These are phyloP conservation scores for Aphanomyces euteiches DNA, from an alignment of 352 stramenopile genomes.

Conservation along the genomic window DNA sequence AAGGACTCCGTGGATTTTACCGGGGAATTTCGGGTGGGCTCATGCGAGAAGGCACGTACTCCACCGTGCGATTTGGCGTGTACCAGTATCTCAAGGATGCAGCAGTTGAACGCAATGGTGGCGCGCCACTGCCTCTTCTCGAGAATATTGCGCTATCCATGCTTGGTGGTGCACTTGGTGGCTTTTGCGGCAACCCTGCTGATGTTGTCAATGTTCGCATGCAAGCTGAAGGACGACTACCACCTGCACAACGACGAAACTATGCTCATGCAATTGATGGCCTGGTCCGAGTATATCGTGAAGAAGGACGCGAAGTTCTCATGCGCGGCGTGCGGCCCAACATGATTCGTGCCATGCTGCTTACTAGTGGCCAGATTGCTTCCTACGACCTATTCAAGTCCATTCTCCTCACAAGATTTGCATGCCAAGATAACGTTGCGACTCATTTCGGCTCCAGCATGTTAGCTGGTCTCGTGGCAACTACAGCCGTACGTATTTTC, in stretches of 20 bases:
- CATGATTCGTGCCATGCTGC: slow-evolving; percentile 79
- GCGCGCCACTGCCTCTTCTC: slow-evolving; percentile 55
- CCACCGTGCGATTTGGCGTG: slow-evolving; percentile 76
- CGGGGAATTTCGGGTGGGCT: slow-evolving; percentile 71
- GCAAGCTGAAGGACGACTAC: slow-evolving; percentile 69
- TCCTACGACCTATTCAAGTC: slow-evolving; percentile 77
- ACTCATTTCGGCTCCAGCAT: slow-evolving; percentile 74
- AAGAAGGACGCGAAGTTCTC: slow-evolving; percentile 60
- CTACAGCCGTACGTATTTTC: slow-evolving; percentile 40
- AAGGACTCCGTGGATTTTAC: slow-evolving; percentile 68
- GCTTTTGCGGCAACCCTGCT: slow-evolving; percentile 63
- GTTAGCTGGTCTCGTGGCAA: slow-evolving; percentile 71
- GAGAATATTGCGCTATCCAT: slow-evolving; percentile 74
- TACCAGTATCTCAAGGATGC: slow-evolving; percentile 83
- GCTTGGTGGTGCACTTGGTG: slow-evolving; percentile 60
- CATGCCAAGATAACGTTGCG: slow-evolving; percentile 58
- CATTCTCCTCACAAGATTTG: slow-evolving; percentile 46
- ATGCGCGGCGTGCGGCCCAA: slow-evolving; percentile 74
- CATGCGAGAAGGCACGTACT: slow-evolving; percentile 82
- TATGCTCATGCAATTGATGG: slow-evolving; percentile 80
- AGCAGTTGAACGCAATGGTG: slow-evolving; percentile 58
- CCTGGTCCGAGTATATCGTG: slow-evolving; percentile 53
- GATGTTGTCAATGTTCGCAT: slow-evolving; percentile 85
- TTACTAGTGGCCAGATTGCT: slow-evolving; percentile 77
- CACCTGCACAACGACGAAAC: slow-evolving; percentile 59